Evolutionary conservation across 1,139 yeast species (phyloP).

Genomic region (Debaryomyces sp.): DNA sequence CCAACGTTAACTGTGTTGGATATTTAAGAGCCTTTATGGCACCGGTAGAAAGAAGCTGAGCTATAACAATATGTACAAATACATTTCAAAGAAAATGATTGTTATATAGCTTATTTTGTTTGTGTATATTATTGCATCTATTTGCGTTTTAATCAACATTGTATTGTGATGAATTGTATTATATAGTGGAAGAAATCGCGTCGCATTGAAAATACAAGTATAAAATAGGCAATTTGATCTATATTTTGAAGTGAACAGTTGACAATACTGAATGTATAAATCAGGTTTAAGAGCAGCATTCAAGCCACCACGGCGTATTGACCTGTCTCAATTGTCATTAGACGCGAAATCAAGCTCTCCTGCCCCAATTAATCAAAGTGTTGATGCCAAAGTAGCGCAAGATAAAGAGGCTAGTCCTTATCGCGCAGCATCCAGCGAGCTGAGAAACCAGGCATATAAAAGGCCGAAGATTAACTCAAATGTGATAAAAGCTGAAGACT

Average conservation of each 20-base stretch:
- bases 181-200: neutral
- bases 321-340: neutral
- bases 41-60: neutral
- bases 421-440: neutral
- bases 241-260: neutral
- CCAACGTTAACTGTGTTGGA: neutral
- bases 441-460: neutral
- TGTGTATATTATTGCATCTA: neutral
- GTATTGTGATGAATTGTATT: neutral
- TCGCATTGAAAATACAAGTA: neutral
- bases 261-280: slow-evolving; percentile 18
- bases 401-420: neutral
- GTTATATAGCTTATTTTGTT: neutral
- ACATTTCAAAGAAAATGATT: neutral
- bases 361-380: neutral
- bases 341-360: neutral
- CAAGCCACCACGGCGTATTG: slow-evolving; percentile 35
- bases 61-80: neutral
- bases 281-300: slow-evolving; percentile 35
- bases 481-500: neutral
- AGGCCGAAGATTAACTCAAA: slow-evolving; percentile 1
- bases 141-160: neutral
- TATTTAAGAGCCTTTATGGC: neutral
- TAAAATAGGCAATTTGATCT: neutral
- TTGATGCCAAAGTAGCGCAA: neutral